Conservation (phyloP, 2,329 filamentous ascomycete genomes). For the Aspergillus viridinutans region DNA sequence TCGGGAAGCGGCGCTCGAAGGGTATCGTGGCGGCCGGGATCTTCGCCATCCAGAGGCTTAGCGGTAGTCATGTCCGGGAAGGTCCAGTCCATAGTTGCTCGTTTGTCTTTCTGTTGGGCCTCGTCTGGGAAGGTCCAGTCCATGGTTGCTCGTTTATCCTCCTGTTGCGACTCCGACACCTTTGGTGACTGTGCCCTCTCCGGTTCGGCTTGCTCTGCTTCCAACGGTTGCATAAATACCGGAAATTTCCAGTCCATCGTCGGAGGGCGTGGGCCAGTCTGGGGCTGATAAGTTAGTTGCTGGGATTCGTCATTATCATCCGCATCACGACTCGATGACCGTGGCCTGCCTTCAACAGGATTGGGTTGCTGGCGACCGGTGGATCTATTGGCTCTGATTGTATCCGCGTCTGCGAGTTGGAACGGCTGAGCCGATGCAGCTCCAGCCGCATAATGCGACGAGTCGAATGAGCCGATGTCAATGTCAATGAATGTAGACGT, state of each 20-base stretch:
- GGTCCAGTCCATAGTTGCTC: constrained; percentile 51
- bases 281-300: constrained; percentile 29
- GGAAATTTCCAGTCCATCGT: constrained; percentile 48
- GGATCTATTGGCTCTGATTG: constrained; percentile 53
- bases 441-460: constrained; percentile 49
- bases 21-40: constrained; percentile 28
- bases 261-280: constrained; percentile 39
- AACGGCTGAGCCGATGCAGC: constrained; percentile 49
- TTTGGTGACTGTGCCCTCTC: neutral
- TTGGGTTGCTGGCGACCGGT: constrained; percentile 43
- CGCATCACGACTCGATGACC: constrained; percentile 28
- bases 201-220: constrained; percentile 11
- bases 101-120: constrained; percentile 24
- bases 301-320: constrained; percentile 20
- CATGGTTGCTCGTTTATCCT: constrained; percentile 18
- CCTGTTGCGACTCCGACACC: neutral
- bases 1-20: constrained; percentile 25
- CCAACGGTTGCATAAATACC: constrained; percentile 22
- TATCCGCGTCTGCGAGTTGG: constrained; percentile 50
- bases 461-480: constrained; percentile 52
- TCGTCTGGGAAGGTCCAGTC: neutral
- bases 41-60: constrained; percentile 2
- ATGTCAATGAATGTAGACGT: constrained; percentile 51
- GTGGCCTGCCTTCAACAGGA: constrained; percentile 32
- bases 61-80: constrained; percentile 44